Evolutionary conservation across 805 yeast species (phyloP).

Genomic region (Blastobotrys peoriensis): DNA sequence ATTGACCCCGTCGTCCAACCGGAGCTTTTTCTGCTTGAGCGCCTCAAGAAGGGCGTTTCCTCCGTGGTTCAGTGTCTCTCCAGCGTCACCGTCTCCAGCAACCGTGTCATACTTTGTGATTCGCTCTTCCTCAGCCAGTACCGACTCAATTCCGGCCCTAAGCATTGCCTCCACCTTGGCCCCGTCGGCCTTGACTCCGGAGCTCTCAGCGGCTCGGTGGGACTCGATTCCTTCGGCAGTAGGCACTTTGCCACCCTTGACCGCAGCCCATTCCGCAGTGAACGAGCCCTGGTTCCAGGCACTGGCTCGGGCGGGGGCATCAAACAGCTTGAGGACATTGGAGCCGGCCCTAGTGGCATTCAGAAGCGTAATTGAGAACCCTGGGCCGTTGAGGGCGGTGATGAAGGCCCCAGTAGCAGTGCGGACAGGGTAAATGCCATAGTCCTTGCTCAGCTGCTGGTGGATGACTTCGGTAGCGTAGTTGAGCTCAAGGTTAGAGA

Average conservation of each 20-base stretch:
- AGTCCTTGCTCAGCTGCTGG: conserved; percentile 45
- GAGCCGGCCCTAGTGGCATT: conserved; percentile 52
- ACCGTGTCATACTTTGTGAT: conserved; percentile 79
- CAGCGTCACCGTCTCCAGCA: conserved; percentile 98
- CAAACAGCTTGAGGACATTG: conserved; percentile 51
- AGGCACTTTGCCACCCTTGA: conserved; percentile 17
- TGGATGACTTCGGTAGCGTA: conserved; percentile 62
- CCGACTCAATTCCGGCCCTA: conserved; percentile 43
- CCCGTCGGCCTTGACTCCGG: conserved; percentile 32
- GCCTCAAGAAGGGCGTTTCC: conserved; percentile 63
- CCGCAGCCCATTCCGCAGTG: conserved; percentile 18
- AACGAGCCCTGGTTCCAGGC: conserved; percentile 62
- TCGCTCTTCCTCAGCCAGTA: conserved; percentile 67
- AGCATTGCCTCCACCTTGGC: conserved; percentile 32
- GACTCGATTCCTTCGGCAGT: conserved; percentile 22
- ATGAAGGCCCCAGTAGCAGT: conserved; percentile 72
- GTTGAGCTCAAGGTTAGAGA: conserved; percentile 70
- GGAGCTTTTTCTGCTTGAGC: conserved; percentile 35
- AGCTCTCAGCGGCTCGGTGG: conserved; percentile 17
- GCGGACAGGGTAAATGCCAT: conserved; percentile 58
- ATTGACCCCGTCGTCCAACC: conserved; percentile 37
- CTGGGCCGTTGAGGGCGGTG: conserved; percentile 88
- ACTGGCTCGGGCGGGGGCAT: conserved; percentile 69
- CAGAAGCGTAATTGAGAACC: conserved; percentile 77
- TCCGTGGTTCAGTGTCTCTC: conserved; percentile 81